Conservation (phyloP, 2,329 filamentous ascomycete genomes). For the Hymenoscyphus linearis region DNA sequence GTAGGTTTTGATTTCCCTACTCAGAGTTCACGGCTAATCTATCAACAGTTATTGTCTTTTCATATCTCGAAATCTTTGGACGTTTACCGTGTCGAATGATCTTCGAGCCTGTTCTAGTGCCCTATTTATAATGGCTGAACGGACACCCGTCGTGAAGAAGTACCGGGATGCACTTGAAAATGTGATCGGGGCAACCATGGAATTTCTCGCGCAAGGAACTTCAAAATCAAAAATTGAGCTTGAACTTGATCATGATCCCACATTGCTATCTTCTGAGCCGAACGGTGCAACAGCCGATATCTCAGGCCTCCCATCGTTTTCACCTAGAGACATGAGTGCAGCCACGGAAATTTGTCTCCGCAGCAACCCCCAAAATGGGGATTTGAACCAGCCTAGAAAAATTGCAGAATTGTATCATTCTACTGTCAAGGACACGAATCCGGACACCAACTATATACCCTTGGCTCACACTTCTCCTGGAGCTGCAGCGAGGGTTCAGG, state of each 20-base stretch:
- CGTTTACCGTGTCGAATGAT: constrained; percentile 25
- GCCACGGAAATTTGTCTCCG: constrained; percentile 19
- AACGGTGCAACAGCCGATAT: neutral
- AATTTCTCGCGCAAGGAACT: constrained; percentile 25
- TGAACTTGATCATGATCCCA: neutral
- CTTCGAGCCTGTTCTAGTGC: constrained; percentile 38
- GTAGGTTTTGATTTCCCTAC: constrained; percentile 6
- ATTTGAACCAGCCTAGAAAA: neutral
- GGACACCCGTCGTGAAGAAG: constrained; percentile 39
- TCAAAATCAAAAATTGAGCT: neutral
- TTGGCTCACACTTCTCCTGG: constrained; percentile 13
- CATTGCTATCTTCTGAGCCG: constrained; percentile 4
- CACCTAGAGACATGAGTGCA: constrained; percentile 3
- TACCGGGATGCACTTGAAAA: constrained; percentile 40
- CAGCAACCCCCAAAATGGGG: constrained; percentile 5
- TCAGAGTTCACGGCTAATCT: neutral
- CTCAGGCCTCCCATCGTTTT: constrained; percentile 10
- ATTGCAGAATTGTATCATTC: constrained; percentile 9
- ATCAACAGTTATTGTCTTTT: constrained; percentile 23
- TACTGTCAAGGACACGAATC: constrained; percentile 3
- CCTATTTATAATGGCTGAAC: constrained; percentile 42
- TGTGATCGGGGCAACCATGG: constrained; percentile 38
- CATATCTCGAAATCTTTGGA: constrained; percentile 25
- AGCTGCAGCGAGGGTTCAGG: constrained; percentile 19
- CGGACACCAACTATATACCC: constrained; percentile 15